Base-by-base conservation (phyloP, 495 filamentous ascomycete genomes). In the Xylaria nigripes region DNA sequence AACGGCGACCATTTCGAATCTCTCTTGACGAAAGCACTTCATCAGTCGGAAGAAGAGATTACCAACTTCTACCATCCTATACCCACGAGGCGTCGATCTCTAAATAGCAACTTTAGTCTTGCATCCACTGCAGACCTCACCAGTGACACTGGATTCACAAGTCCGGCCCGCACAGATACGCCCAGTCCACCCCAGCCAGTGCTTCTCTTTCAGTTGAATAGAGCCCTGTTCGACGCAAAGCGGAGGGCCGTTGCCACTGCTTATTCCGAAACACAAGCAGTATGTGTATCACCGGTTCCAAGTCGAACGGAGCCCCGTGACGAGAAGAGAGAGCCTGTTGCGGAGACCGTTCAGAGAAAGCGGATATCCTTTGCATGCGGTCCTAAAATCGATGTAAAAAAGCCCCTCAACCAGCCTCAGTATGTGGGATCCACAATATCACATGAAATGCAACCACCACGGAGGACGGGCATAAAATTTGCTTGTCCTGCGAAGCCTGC, bases 351-450 rank as follows among this genome's bases (percentile, higher is more conserved):
- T 23, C 67, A 68, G 46, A 76, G 71, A 62, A 95, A 89, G 72
- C 81, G 94, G 71, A 96, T 97, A 59, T 90, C 81, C 32, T 98
- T 98, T 70, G 92, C 89, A 45, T 96, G 92, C 68, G 86, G 71
- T 3, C 71, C 67, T 58, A 81, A 69, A 60, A 60, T 72, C 10
- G 65, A 61, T 23, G 54, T 52, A 15, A 64, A 66, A 51, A 62
- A 65, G 27, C 57, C 67, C 36, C 40, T 56, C n/a, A 29, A 58
- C 48, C 61, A 55, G 42, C 66, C 61, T 7, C 65, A 57, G 15
- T 8, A 16, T 27, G 62, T 57, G 24, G 62, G 50, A 32, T 40
- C 56, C 7, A 65, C 68, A 34, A 56, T 60, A 15, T 27, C 32
- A 22, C 40, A 51, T 19, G 54, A 67, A 21, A 70, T 69, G 18